Conservation (phyloP, 1,139 yeast species). For the Chernovozyma sophiae-reginae region DNA sequence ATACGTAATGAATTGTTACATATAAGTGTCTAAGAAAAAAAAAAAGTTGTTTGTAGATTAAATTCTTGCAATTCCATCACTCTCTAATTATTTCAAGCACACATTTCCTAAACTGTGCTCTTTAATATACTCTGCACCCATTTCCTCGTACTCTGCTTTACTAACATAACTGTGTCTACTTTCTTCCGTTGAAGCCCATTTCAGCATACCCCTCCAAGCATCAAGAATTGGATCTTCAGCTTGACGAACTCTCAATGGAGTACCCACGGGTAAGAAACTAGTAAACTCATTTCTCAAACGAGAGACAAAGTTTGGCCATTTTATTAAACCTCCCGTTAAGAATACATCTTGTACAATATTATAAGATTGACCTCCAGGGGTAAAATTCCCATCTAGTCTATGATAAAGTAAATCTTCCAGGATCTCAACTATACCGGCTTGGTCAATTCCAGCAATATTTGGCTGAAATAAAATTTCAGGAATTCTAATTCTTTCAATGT, state of each 20-base stretch:
- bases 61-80: background rate
- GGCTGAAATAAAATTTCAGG: constrained; percentile 95
- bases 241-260: constrained; percentile 55
- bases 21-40: too few species aligned
- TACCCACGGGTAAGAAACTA: constrained; percentile 64
- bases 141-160: constrained; percentile 74
- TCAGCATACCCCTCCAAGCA: constrained; percentile 94
- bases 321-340: constrained; percentile 81
- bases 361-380: constrained; percentile 52
- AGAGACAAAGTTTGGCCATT: constrained; percentile 59
- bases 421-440: constrained; percentile 83
- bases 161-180: constrained; percentile 53
- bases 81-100: constrained; percentile 23
- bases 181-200: constrained; percentile 58
- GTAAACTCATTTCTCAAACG: constrained; percentile 67
- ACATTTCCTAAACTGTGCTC: constrained; percentile 82
- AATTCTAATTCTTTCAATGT: constrained; percentile 84
- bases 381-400: constrained; percentile 51
- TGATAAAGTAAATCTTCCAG: constrained; percentile 63
- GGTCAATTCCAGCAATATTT: constrained; percentile 92
- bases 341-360: constrained; percentile 60
- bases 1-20: background rate
- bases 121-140: constrained; percentile 84
- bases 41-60: too few species aligned
- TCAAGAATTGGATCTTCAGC: constrained; percentile 72